phyloP scores from a whole-genome alignment of 192 early-diverging fungal genomes.

The Umbelopsis vinacea region DNA sequence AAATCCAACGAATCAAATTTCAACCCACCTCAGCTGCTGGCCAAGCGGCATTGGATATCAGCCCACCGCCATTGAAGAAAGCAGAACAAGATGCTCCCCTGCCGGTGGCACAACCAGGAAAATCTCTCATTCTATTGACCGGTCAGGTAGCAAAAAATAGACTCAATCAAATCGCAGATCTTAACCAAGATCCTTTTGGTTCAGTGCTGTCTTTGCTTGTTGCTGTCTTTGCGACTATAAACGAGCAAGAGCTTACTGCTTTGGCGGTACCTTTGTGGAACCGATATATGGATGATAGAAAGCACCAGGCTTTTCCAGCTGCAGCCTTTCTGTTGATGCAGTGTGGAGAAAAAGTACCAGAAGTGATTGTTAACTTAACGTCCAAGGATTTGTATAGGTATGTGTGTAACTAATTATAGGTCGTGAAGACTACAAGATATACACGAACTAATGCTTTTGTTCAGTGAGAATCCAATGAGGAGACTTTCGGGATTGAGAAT shows the following conservation, averaged over 20 bases:
- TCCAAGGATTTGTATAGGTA: slow-evolving; percentile 55
- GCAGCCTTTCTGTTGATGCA: slow-evolving; percentile 61
- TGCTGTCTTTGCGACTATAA: slow-evolving; percentile 53
- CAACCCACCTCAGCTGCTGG: background rate
- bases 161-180: slow-evolving; percentile 37
- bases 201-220: slow-evolving; percentile 53
- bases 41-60: background rate
- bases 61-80: slow-evolving; percentile 6
- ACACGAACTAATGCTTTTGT: background rate
- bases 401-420: background rate
- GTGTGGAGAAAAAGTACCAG: slow-evolving; percentile 57
- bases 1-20: background rate
- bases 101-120: background rate
- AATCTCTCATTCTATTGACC: background rate
- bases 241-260: slow-evolving; percentile 40
- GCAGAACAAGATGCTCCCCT: background rate
- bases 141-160: slow-evolving; percentile 32
- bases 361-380: slow-evolving; percentile 43
- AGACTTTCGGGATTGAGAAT: slow-evolving; percentile 47
- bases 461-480: slow-evolving; percentile 42
- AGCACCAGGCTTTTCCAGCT: slow-evolving; percentile 43
- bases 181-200: slow-evolving; percentile 47
- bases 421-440: background rate
- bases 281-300: slow-evolving; percentile 51
- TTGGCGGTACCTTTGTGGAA: slow-evolving; percentile 52